Base-by-base conservation (phyloP, 1,139 yeast genomes). In the Geotrichum restrictum region DNA sequence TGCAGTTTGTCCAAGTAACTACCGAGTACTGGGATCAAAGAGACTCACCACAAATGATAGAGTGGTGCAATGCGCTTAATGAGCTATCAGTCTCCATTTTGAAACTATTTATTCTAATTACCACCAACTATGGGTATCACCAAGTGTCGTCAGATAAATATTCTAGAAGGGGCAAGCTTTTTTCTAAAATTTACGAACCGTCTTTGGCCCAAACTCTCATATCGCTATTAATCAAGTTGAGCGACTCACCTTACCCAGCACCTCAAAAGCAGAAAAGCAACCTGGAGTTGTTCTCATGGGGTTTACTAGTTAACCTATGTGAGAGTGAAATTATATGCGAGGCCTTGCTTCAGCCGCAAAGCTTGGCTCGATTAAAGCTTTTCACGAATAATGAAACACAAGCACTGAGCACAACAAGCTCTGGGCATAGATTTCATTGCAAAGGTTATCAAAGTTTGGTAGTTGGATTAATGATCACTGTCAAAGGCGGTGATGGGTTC, bases 361-460 rank as follows among this genome's bases (percentile, higher is more conserved):
- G 31, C 11, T 19, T 32, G 19, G 4, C 16, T 10, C 29, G 21
- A 13, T 21, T 45, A 11, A 45, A 45, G 27, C 11, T 21, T 11
- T 45, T 45, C n/a, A 11, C 40, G 18, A 37, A 29, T 21, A 31
- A 18, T 13, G 53, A 32, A 22, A 33, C 29, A n/a, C n/a, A n/a
- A n/a, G n/a, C 13, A 7, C 18, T 32, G 42, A 21, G 7, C 24
- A 13, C 22, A 33, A 32, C 33, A 18, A 29, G 29, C 11, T 21
- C 11, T 27, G 38, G 48, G 5, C 49, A 51, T 18, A 39, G 18
- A 13, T 48, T 51, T 14, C 61, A 60, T 52, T 51, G 57, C 32
- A 55, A 50, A 13, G 63, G 63, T 8, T 60, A 58, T 42, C 56
- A 56, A 43, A 52, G 55, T 36, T 51, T 60, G 24, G 54, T 54